Percentiles rank a stretch among this genome's conserved stretches.
Evolutionary conservation across 768 basidiomycete species (phyloP).

Genomic region (Hygrophoropsis aurantiaca): DNA sequence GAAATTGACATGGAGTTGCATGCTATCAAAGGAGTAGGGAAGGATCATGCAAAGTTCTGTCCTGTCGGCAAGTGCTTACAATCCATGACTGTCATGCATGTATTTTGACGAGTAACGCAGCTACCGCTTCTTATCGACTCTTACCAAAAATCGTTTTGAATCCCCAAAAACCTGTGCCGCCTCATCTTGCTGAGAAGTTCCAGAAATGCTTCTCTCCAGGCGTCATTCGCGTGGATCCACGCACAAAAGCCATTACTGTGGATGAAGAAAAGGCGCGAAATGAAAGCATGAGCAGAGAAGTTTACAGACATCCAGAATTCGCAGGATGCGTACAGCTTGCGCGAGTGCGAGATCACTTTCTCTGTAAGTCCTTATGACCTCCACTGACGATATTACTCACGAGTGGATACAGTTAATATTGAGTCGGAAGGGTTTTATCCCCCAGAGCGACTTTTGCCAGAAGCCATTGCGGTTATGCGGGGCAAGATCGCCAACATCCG

Average conservation of each 20-base stretch:
- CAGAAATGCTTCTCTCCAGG: slow-evolving; percentile 84
- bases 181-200: slow-evolving; percentile 78
- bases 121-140: slow-evolving; percentile 93
- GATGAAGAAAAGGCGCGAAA: slow-evolving; percentile 67
- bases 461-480: slow-evolving; percentile 80
- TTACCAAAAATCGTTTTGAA: slow-evolving; percentile 78
- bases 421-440: slow-evolving; percentile 90
- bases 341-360: slow-evolving; percentile 87
- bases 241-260: slow-evolving; percentile 59
- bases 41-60: slow-evolving; percentile 95
- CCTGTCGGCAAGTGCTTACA: slow-evolving; percentile 71
- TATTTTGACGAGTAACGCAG: slow-evolving; percentile 36
- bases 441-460: slow-evolving; percentile 79
- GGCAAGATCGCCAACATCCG: slow-evolving; percentile 67
- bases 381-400: slow-evolving; percentile 3
- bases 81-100: background rate
- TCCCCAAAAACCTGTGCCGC: slow-evolving; percentile 73
- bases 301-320: slow-evolving; percentile 90
- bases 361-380: slow-evolving; percentile 59
- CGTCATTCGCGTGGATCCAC: slow-evolving; percentile 64
- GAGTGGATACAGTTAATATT: slow-evolving; percentile 61
- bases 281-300: slow-evolving; percentile 91
- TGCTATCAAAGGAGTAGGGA: slow-evolving; percentile 89
- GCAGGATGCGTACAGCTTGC: slow-evolving; percentile 78
- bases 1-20: slow-evolving; percentile 82